Base-by-base conservation (phyloP, 2,329 filamentous ascomycete species). In the Biscogniauxia sp. region DNA sequence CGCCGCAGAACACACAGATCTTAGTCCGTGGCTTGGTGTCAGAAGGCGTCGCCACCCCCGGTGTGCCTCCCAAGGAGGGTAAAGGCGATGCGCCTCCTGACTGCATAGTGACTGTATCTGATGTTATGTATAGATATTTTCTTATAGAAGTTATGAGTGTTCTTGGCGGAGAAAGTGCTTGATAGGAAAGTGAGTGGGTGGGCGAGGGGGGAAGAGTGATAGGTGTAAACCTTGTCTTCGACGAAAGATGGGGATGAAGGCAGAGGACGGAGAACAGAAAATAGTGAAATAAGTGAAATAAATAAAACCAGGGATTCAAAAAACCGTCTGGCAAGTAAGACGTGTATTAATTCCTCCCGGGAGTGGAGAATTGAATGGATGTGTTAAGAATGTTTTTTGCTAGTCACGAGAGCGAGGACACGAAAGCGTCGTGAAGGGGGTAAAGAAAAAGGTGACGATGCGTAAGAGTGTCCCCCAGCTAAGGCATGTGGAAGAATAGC, bases 1-100 rank as follows among this genome's bases (percentile, higher is more conserved):
- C 87, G 72, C 94, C 95, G 80, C 95, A 98, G 84, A 97, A 98
- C 68, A 98, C 94, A 75, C 92, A 96, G 74, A 97, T 89, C 66
- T 91, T 91, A 61, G 89, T 80, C 62, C 68, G 73, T 64, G 59
- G 64, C 67, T 68, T 58, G 69, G 64, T 64, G 61, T 66, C 15
- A 45, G 68, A 64, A 56, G 75, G 70, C 1, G 74, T 75, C n/a
- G 69, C 63, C 13, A 71, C 71, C 61, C 70, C 63, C 8, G 75
- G 69, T 25, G 64, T 68, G 45, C 70, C 67, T 63, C 67, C 63
- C n/a, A 64, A 63, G 20, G 74, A 70, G 20, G 71, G 69, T 57
- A 74, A 61, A n/a, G 76, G 75, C 20, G 77, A 77, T 41, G 69
- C 73, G 63, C 74, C 75, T 66, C 74, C 75, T 57, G 78, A 79